Evolutionary conservation across 257 asterid genomes (phyloP), one percentile per base, ranked within the genome.

Genomic region (Prunella vulgaris): DNA sequence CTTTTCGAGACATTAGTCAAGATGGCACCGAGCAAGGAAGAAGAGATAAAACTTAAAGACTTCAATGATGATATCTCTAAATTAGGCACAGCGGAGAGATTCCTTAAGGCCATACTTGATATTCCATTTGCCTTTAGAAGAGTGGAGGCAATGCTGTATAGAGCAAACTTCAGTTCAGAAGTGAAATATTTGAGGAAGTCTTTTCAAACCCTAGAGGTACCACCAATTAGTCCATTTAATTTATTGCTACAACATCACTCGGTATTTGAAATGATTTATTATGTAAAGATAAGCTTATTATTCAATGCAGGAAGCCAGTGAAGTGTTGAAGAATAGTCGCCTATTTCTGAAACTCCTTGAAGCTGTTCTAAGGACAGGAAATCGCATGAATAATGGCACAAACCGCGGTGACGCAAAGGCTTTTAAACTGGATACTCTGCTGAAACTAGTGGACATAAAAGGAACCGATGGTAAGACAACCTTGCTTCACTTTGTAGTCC

Each of bases 1-100:
- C 92, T 92, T 73, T 82, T 92, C 78, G 98, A 89, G 83, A 92
- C 98, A 27, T 75, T 92, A 82, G 94, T 84, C 77, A 92, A 89
- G 86, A 89, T 92, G 98, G 94, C 98, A 80, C 98, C 98, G 42
- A 92, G 94, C 64, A 89, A 82, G 79, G 96, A 92, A 80, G 98
- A 92, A 82, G 98, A 92, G 70, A 87, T 83, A 70, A 89, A 87
- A 56, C 88, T 92, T 22, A 82, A 81, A 82, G 79, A 82, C 24
- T 89, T 77, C 77, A 76, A 72, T 20, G 89, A 82, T 54, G 95
- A 83, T 44, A 65, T 68, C 82, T 80, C 94, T 22, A 89, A 81
- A 74, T 76, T 89, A 66, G 98, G 96, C 24, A 65, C 95, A 4
- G 96, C 96, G 10, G 98, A 92, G 84, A 67, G 92, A 64, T 92